A percentile compares a stretch with the other conserved stretches of the same genome.
Evolutionary conservation across 176 grass and related monocot genomes (phyloP).

Genomic region (Avena insularis): DNA sequence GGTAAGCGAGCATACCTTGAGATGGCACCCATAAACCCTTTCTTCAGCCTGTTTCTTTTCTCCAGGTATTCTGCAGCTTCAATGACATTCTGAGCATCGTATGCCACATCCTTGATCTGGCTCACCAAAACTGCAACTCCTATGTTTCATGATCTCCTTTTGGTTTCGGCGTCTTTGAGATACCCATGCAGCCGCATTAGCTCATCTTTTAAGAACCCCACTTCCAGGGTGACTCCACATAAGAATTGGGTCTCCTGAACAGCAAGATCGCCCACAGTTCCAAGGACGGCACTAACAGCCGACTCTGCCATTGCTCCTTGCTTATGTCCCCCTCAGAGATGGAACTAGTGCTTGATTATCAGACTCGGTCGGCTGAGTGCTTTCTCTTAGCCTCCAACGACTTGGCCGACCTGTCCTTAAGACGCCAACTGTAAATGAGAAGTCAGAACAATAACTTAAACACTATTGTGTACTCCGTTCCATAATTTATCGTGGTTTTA

Average conservation of each 20-base stretch:
- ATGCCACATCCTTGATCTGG: slow-evolving; percentile 21
- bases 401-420: too few species aligned
- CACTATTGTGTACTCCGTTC: too few species aligned
- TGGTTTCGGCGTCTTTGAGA: not conserved
- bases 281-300: not conserved
- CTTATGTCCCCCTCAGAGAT: not conserved
- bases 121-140: not conserved
- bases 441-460: too few species aligned
- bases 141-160: not conserved
- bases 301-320: not conserved
- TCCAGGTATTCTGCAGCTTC: not conserved
- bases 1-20: not conserved
- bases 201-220: not conserved
- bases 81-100: slow-evolving; percentile 30
- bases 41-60: not conserved
- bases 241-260: not conserved
- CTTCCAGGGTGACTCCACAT: not conserved
- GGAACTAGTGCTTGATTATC: not conserved
- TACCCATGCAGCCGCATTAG: not conserved
- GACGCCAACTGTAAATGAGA: too few species aligned
- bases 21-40: not conserved
- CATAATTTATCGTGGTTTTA: too few species aligned
- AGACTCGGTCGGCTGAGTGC: too few species aligned
- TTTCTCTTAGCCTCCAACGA: too few species aligned
- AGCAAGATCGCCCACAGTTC: not conserved